Evolutionary conservation across 2,329 filamentous ascomycete genomes (phyloP).

Genomic region (Ceratocystiopsis sp.): DNA sequence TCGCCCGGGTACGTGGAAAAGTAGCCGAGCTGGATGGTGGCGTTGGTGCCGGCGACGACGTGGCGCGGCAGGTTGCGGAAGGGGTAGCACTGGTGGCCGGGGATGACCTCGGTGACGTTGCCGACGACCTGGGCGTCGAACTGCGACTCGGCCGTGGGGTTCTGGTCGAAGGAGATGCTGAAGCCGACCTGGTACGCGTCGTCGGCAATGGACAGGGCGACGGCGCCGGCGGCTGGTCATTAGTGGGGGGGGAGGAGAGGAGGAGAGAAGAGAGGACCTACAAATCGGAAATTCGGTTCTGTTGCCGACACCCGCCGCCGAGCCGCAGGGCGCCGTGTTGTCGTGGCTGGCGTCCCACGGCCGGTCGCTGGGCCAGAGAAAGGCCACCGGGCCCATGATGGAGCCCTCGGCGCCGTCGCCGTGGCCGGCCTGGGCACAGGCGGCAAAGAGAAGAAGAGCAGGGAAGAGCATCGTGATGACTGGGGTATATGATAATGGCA

Average conservation of each 20-base stretch:
- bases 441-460: neutral
- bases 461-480: conserved; percentile 3
- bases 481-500: neutral
- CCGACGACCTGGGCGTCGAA: conserved; percentile 16
- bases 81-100: conserved; percentile 22
- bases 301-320: conserved; percentile 23
- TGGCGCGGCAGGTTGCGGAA: conserved; percentile 13
- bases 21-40: conserved; percentile 21
- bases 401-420: conserved; percentile 15
- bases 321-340: conserved; percentile 35
- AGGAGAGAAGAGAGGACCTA: conserved; percentile 8
- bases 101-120: conserved; percentile 14
- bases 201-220: conserved; percentile 9
- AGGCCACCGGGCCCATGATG: conserved; percentile 35
- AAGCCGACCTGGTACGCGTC: conserved; percentile 10
- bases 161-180: conserved; percentile 16
- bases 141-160: conserved; percentile 17
- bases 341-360: conserved; percentile 30
- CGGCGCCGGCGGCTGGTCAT: conserved; percentile 7
- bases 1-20: conserved; percentile 14
- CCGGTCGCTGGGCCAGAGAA: conserved; percentile 36
- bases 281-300: conserved; percentile 34
- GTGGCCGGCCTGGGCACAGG: conserved; percentile 4
- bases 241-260: neutral
- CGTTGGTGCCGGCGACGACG: conserved; percentile 16